Evolutionary conservation across 129 eudicot genomes (phyloP), one percentile per base, ranked within the genome.

Genomic region (sunflower (Helianthus annuus)): DNA sequence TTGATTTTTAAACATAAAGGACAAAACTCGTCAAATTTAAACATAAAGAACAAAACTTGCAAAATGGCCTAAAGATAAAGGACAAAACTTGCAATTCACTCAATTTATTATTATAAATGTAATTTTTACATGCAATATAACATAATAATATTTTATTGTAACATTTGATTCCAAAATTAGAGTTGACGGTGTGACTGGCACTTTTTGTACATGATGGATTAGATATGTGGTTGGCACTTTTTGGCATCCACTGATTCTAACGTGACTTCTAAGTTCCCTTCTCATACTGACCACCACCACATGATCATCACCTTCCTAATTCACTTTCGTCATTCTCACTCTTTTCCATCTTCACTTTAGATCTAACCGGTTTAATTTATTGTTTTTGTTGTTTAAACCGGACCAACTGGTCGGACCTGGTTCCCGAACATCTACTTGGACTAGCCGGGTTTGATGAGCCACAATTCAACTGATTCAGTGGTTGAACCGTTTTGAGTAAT

Each of bases 191-290:
- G 39, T 57, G n/a, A 57, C 4, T 57, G 6, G 7, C 38, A 57
- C 64, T 27, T 58, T 58, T 58, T 60, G 15, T 60, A 32, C 10
- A 60, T 60, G 45, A 60, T 29, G 65, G 17, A 32, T 29, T 14
- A 60, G 10, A 60, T 60, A 16, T 54, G 40, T 27, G 64, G 64
- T 58, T 58, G 64, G 15, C 42, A 29, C 64, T 32, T 60, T 60
- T 60, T 60, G 66, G 45, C 11, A 60, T 60, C 64, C 64, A 58
- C 42, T 13, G 64, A 29, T 58, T 58, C 42, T 58, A 29, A 58
- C 42, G 42, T 58, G 64, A 58, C 17, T 58, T 58, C 42, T 58
- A 58, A 27, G 64, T 27, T 60, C 64, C 64, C 64, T 27, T 60
- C 64, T 16, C 40, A 27, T 58, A 58, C 64, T 27, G 64, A 58